These are phyloP conservation scores for Blastobotrys capitulatus DNA, from an alignment of 1,139 yeast species.

Conservation along the genomic window DNA sequence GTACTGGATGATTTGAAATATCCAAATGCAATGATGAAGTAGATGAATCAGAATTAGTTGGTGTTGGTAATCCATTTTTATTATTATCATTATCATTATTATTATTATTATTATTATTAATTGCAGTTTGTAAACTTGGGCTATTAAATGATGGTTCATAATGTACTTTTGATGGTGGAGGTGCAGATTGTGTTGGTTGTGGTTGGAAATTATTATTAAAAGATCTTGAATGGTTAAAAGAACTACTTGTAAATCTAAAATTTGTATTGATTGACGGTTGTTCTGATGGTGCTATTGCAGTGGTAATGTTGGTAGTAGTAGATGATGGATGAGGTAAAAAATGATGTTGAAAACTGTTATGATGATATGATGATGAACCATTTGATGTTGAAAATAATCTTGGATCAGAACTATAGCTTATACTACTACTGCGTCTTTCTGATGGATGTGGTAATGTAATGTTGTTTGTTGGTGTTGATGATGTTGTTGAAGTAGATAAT, in stretches of 20 bases:
- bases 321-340: conserved; percentile 27
- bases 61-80: background rate
- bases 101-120: no score
- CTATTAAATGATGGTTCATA: background rate
- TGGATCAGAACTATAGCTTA: conserved; percentile 11
- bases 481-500: background rate
- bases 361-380: conserved; percentile 3
- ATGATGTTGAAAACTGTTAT: conserved; percentile 14
- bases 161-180: background rate
- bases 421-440: conserved; percentile 7
- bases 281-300: conserved; percentile 17
- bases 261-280: conserved; percentile 1
- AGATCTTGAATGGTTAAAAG: no score
- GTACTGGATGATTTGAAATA: conserved; percentile 78
- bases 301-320: conserved; percentile 28
- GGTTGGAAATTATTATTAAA: no score
- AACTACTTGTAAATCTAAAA: background rate
- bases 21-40: conserved; percentile 49
- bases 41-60: background rate
- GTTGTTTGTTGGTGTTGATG: background rate
- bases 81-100: conserved; percentile 4
- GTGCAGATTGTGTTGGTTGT: background rate
- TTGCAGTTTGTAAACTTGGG: background rate
- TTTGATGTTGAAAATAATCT: conserved; percentile 11
- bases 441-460: conserved; percentile 8